phyloP scores from a whole-genome alignment of 495 filamentous ascomycete genomes.

The Hypoxylon cercidicola region DNA sequence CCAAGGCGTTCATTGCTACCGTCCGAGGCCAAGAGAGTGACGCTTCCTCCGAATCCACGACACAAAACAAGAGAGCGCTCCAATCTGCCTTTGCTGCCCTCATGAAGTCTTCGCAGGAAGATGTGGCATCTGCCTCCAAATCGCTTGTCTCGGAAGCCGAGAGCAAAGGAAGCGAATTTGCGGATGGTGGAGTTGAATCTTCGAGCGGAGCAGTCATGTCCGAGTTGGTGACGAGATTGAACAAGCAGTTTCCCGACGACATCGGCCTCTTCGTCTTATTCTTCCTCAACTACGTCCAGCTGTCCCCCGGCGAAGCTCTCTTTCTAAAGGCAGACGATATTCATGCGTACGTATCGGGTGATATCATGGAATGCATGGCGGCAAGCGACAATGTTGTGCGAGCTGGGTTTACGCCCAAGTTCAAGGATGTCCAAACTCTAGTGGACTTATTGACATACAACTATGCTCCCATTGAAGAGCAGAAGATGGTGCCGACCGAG shows the following conservation, averaged over 20 bases:
- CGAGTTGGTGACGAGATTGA: slow-evolving; percentile 76
- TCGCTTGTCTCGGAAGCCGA: slow-evolving; percentile 78
- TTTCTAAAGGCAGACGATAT: slow-evolving; percentile 97
- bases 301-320: slow-evolving; percentile 90
- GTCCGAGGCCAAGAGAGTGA: slow-evolving; percentile 70
- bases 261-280: slow-evolving; percentile 63
- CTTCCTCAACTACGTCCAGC: slow-evolving; percentile 63
- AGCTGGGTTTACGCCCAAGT: slow-evolving; percentile 97
- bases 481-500: slow-evolving; percentile 86
- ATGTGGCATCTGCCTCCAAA: slow-evolving; percentile 70
- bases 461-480: slow-evolving; percentile 91
- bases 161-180: slow-evolving; percentile 68
- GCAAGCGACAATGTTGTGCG: slow-evolving; percentile 97
- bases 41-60: slow-evolving; percentile 59
- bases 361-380: slow-evolving; percentile 99
- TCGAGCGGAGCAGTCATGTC: slow-evolving; percentile 75
- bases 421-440: slow-evolving; percentile 94
- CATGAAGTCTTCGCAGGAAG: slow-evolving; percentile 77
- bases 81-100: slow-evolving; percentile 76
- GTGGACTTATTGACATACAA: slow-evolving; percentile 92
- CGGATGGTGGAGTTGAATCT: slow-evolving; percentile 67
- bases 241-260: slow-evolving; percentile 64
- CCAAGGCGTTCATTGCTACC: slow-evolving; percentile 72
- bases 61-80: slow-evolving; percentile 82
- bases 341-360: slow-evolving; percentile 94